Evolutionary conservation across 1,284 basidiomycete species (phyloP).

Genomic region (Rhodotorula sp.): DNA sequence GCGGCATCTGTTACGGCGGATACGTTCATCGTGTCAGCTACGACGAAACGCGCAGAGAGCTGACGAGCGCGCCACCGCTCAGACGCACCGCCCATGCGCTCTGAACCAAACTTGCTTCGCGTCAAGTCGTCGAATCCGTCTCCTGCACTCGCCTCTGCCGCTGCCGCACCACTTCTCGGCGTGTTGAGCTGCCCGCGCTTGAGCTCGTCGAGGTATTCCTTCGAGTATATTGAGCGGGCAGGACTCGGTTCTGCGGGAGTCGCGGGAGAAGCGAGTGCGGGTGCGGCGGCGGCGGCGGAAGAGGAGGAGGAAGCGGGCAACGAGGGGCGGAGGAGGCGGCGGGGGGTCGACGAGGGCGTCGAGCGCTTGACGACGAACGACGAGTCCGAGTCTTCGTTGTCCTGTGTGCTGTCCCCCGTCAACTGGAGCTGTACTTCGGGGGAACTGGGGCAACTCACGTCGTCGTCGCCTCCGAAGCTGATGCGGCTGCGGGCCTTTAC

Average conservation of each 20-base stretch:
- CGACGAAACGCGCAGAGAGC: too few relatives aligned
- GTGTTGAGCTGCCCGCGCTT: slow-evolving; percentile 66
- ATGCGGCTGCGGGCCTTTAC: slow-evolving; percentile 4
- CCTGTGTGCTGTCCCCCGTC: background rate
- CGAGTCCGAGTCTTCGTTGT: slow-evolving; percentile 6
- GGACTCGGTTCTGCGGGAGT: background rate
- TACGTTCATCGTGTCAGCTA: background rate
- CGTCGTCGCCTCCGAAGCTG: slow-evolving; percentile 23
- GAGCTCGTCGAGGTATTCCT: slow-evolving; percentile 74
- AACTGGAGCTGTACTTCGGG: too few relatives aligned
- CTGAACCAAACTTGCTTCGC: slow-evolving; percentile 42
- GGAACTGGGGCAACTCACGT: background rate
- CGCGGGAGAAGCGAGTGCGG: background rate
- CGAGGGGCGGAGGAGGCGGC: slow-evolving; percentile 12
- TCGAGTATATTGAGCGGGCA: slow-evolving; percentile 59
- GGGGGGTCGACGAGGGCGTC: slow-evolving; percentile 10
- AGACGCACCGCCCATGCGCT: slow-evolving; percentile 57
- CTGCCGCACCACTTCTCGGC: background rate
- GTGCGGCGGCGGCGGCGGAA: background rate
- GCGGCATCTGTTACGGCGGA: background rate
- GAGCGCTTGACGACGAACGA: slow-evolving; percentile 26
- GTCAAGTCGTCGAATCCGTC: slow-evolving; percentile 35
- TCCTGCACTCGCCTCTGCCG: background rate
- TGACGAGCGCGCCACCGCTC: background rate
- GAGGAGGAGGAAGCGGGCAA: background rate